phyloP scores from a whole-genome alignment of 495 filamentous ascomycete genomes.

The Hyaloscypha bicolor region DNA sequence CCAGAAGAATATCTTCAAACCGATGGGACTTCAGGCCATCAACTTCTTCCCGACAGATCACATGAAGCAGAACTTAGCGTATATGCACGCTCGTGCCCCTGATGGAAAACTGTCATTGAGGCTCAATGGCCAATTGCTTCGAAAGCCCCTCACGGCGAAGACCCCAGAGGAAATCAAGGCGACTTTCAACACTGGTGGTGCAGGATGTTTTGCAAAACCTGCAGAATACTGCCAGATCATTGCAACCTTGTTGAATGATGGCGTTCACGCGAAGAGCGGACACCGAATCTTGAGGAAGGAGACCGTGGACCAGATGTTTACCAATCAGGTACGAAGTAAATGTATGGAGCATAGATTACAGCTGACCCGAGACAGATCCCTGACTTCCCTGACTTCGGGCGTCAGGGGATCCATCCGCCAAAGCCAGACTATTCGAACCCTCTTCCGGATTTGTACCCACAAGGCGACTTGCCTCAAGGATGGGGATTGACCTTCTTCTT shows the following conservation, averaged over 20 bases:
- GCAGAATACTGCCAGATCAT: slow-evolving; percentile 55
- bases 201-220: slow-evolving; percentile 55
- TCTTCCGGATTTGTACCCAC: slow-evolving; percentile 51
- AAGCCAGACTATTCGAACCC: slow-evolving; percentile 54
- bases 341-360: background rate
- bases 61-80: slow-evolving; percentile 52
- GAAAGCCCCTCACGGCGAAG: slow-evolving; percentile 43
- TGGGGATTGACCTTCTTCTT: slow-evolving; percentile 64
- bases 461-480: slow-evolving; percentile 54
- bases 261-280: slow-evolving; percentile 49
- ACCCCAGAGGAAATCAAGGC: slow-evolving; percentile 36
- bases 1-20: slow-evolving; percentile 56
- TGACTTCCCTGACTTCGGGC: slow-evolving; percentile 50
- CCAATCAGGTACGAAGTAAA: slow-evolving; percentile 45
- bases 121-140: slow-evolving; percentile 49
- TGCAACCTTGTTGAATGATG: slow-evolving; percentile 51
- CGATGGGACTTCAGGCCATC: slow-evolving; percentile 54
- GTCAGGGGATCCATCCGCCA: slow-evolving; percentile 45
- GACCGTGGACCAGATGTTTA: slow-evolving; percentile 62
- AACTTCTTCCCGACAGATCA: slow-evolving; percentile 54
- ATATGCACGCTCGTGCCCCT: slow-evolving; percentile 47
- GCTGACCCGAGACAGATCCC: slow-evolving; percentile 39
- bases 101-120: slow-evolving; percentile 41
- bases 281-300: slow-evolving; percentile 46
- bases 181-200: slow-evolving; percentile 58